phyloP scores from a whole-genome alignment of 2,329 filamentous ascomycete species.

The Apiospora kogelbergensis region DNA sequence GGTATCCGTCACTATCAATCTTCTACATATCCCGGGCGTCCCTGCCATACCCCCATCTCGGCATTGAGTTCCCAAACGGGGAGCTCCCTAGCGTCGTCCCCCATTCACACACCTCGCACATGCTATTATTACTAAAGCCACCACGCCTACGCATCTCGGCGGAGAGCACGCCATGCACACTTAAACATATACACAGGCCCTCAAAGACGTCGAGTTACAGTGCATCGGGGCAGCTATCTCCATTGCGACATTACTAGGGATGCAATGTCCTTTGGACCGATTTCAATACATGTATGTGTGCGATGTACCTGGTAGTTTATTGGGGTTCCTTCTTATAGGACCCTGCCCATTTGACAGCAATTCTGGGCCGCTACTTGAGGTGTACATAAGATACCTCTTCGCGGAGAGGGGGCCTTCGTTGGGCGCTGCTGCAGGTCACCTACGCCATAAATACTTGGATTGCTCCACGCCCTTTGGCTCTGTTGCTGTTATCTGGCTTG shows the following conservation, averaged over 20 bases:
- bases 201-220: not conserved
- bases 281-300: not conserved
- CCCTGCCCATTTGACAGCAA: not conserved
- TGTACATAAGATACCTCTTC: not conserved
- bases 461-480: not conserved
- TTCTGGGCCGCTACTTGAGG: not conserved
- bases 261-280: not conserved
- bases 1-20: slow-evolving; percentile 1
- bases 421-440: not conserved
- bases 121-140: not conserved
- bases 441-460: not conserved
- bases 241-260: not conserved
- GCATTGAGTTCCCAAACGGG: slow-evolving; percentile 5
- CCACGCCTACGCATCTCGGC: not conserved
- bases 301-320: not conserved
- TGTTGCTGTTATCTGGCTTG: not conserved
- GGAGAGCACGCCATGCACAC: not conserved
- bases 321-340: not conserved
- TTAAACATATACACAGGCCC: not conserved
- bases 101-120: not conserved
- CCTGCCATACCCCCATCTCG: not conserved
- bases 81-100: not conserved
- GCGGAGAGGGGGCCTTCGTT: not conserved
- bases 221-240: not conserved
- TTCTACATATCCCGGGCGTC: not conserved